Evolutionary conservation across 78 protist genomes (phyloP), one percentile per base, ranked within the genome.

Genomic region (Planoprotostelium fungivorum): DNA sequence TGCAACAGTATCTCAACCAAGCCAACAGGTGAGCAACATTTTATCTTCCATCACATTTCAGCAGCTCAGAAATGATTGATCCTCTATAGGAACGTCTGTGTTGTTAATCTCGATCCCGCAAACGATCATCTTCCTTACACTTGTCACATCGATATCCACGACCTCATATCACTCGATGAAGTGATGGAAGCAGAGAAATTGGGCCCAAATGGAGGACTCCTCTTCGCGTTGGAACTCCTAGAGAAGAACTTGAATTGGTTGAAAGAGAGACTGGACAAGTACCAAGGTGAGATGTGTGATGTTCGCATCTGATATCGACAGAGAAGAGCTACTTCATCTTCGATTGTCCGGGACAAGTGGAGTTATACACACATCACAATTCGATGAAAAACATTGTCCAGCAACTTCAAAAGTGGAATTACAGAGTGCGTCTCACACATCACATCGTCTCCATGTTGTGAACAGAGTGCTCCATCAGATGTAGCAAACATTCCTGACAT

Each of bases 261-360:
- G 51, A n/a, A 88, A 39, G 98, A 92, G 23, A 84, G 34, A 88
- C 90, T 98, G 16, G 83, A 83, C 0, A 10, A 34, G 10, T 84
- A 35, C 37, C 0, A 86, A n/a, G 86, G 84, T 36, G n/a, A 1
- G 23, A n/a, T 37, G 5, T 87, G 35, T 23, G 0, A 29, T 0
- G 34, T 90, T 25, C 86, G 5, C 83, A 51, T 51, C 73, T 51
- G 73, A 51, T 51, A 16, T 25, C 73, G 16, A 36, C 29, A 86
- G 34, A 73, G 96, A 89, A 63, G n/a, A 36, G 73, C 31, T 97
- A 96, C 87, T 25, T 97, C 25, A 89, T 99, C 36, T 95, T 99
- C 35, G 99, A 99, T 89, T 90, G 94, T 84, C 99, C 99, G 0
- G 99, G 99, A 63, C 99, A 99, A 87, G 98, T 99, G 25, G 99